Conservation (phyloP, 2,329 filamentous ascomycete genomes). For the Pseudocercospora ulei region DNA sequence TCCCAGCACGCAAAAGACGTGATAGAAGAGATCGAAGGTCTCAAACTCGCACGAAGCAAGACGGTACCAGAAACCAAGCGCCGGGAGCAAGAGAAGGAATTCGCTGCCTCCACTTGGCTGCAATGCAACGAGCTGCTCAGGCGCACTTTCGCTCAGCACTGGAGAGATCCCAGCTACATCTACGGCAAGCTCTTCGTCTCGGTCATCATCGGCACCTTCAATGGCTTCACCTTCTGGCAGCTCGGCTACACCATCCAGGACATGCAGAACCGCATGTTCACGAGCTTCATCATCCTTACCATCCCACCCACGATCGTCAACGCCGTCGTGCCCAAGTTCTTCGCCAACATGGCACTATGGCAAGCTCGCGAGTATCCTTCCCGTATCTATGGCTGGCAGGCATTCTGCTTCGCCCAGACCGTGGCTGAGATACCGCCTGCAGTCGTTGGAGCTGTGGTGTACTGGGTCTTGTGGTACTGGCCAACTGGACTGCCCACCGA, state of each 20-base stretch:
- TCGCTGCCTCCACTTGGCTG: slow-evolving; percentile 53
- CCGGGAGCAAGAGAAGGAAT: slow-evolving; percentile 40
- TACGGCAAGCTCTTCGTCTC: slow-evolving; percentile 67
- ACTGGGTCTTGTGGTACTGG: slow-evolving; percentile 70
- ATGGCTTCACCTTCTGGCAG: slow-evolving; percentile 68
- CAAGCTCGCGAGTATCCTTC: slow-evolving; percentile 62
- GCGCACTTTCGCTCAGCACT: slow-evolving; percentile 59
- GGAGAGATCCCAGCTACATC: slow-evolving; percentile 61
- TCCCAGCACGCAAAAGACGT: slow-evolving; percentile 53
- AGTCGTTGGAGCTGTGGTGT: slow-evolving; percentile 55
- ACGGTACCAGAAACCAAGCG: slow-evolving; percentile 31
- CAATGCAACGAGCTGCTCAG: slow-evolving; percentile 60
- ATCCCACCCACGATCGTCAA: slow-evolving; percentile 64
- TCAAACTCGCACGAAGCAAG: slow-evolving; percentile 51
- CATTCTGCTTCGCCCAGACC: slow-evolving; percentile 64
- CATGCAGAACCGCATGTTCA: slow-evolving; percentile 72
- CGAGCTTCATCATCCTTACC: slow-evolving; percentile 49
- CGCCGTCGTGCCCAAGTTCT: slow-evolving; percentile 67
- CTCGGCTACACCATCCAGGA: slow-evolving; percentile 56
- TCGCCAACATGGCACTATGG: slow-evolving; percentile 61
- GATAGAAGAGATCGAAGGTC: slow-evolving; percentile 55
- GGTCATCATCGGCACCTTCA: slow-evolving; percentile 64
- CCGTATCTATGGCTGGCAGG: slow-evolving; percentile 67
- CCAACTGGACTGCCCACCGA: slow-evolving; percentile 60
- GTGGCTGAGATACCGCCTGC: slow-evolving; percentile 63